Evolutionary conservation across 305 asterid genomes (phyloP), one percentile per base, ranked within the genome.

Genomic region (Fraxinus xanthoxyloides): DNA sequence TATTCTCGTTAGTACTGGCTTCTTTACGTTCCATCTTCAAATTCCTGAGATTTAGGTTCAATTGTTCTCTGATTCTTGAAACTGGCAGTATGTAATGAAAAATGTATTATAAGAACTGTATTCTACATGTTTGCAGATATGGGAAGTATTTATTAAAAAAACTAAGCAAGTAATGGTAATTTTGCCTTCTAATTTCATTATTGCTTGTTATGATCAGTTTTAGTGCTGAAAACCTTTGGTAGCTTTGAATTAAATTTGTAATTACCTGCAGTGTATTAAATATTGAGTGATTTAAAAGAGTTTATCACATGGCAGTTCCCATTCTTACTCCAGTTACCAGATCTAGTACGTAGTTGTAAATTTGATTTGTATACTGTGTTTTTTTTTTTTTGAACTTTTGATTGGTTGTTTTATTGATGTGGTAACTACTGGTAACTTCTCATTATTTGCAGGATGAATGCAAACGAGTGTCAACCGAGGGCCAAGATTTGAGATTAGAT

Each of bases 401-500:
- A 31, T 72, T 72, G 17, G 12, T 32, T 8, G 67, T 46, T 38
- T 30, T 7, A 8, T 69, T 26, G 19, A 3, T 24, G 74, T 24
- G 36, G 35, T 69, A 43, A 46, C 36, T 21, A 19, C 31, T 10
- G 32, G 36, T 56, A 1, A 48, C 28, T 72, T 59, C 76, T 80
- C 36, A 59, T 24, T 81, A 31, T 31, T 73, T 67, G 81, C 90
- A 96, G 99, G 97, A 96, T 78, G 99, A 96, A 88, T 96, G 99
- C 92, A 96, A 90, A 84, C 88, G 94, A 79, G 98, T 91, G 51
- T 94, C 98, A 34, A 38, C 95, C 3, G 98, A 94, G 85, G 92
- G 98, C 81, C 99, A 96, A 84, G 90, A 85, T 86, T 88, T 96
- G 93, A 92, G 99, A 90, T 75, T 91, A 86, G 98, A 94, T 85